phyloP scores from a whole-genome alignment of 2,329 filamentous ascomycete genomes.

The Sarocladium strictum region DNA sequence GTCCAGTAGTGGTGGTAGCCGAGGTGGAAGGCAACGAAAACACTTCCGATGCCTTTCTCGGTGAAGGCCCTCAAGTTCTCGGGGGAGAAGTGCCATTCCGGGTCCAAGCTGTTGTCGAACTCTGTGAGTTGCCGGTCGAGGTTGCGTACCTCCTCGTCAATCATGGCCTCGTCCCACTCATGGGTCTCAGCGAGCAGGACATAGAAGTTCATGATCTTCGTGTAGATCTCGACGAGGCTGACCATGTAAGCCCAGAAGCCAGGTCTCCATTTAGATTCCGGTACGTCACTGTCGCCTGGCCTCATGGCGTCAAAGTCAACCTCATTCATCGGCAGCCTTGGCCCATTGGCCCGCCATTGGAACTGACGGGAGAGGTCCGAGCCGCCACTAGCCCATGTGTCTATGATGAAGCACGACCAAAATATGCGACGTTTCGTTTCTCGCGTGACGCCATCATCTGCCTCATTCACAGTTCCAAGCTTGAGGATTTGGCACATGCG shows the following conservation, averaged over 20 bases:
- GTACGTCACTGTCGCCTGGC: constrained; percentile 15
- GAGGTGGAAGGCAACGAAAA: constrained; percentile 28
- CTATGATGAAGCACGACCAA: constrained; percentile 28
- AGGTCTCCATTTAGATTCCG: constrained; percentile 18
- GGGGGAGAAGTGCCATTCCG: constrained; percentile 16
- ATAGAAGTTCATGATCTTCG: constrained; percentile 25
- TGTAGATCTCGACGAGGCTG: constrained; percentile 24
- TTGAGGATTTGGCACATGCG: constrained; percentile 28
- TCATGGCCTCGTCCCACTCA: constrained; percentile 23
- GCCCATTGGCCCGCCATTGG: constrained; percentile 12
- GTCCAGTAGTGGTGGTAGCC: constrained; percentile 29
- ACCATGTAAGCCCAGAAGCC: constrained; percentile 28
- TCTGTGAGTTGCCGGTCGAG: constrained; percentile 17
- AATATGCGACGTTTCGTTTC: constrained; percentile 26
- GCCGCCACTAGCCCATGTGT: constrained; percentile 28
- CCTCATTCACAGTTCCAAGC: constrained; percentile 14
- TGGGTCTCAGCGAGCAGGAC: constrained; percentile 19
- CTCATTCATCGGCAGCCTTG: constrained; percentile 24
- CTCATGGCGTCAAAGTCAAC: constrained; percentile 17
- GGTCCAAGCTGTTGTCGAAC: constrained; percentile 19
- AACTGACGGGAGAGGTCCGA: constrained; percentile 22
- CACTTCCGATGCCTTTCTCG: constrained; percentile 20
- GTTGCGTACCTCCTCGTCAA: constrained; percentile 17
- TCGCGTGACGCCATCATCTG: constrained; percentile 15
- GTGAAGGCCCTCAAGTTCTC: constrained; percentile 22